Evolutionary conservation across 108 stramenopile species (phyloP).

Genomic region (Nitzschia sp.): DNA sequence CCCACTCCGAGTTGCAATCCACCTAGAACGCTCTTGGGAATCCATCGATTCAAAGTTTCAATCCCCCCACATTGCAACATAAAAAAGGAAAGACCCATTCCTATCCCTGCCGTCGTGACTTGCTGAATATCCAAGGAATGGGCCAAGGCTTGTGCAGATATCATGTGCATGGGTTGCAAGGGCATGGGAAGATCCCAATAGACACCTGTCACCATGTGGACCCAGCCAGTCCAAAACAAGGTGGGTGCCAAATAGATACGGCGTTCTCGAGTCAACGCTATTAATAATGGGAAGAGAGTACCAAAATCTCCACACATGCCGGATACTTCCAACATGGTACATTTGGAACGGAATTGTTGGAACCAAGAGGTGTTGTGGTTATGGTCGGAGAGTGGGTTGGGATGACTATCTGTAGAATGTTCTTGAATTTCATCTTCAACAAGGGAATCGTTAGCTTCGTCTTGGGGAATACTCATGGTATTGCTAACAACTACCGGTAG

Average conservation of each 20-base stretch:
- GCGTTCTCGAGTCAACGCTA: slow-evolving; percentile 63
- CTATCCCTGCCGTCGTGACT: slow-evolving; percentile 75
- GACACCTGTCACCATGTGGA: slow-evolving; percentile 64
- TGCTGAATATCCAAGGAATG: slow-evolving; percentile 26
- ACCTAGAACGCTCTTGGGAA: slow-evolving; percentile 64
- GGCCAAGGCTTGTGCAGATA: slow-evolving; percentile 70
- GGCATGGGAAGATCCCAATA: slow-evolving; percentile 84
- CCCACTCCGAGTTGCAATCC: slow-evolving; percentile 87
- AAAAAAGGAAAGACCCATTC: slow-evolving; percentile 58
- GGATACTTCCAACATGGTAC: slow-evolving; percentile 53
- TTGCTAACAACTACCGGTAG: no score
- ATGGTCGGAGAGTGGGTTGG: no score
- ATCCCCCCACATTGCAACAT: slow-evolving; percentile 57
- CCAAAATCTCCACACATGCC: slow-evolving; percentile 81
- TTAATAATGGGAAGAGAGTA: slow-evolving; percentile 75
- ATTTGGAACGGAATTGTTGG: slow-evolving; percentile 1
- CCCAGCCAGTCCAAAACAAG: slow-evolving; percentile 67
- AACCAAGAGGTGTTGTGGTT: no score
- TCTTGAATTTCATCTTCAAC: no score
- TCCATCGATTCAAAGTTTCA: slow-evolving; percentile 68
- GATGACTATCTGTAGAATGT: no score
- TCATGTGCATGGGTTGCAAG: slow-evolving; percentile 90
- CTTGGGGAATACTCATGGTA: no score
- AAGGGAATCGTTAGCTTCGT: no score
- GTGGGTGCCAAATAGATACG: slow-evolving; percentile 65